phyloP scores from a whole-genome alignment of 306 rosid genomes.

The Cicer chorassanicum region DNA sequence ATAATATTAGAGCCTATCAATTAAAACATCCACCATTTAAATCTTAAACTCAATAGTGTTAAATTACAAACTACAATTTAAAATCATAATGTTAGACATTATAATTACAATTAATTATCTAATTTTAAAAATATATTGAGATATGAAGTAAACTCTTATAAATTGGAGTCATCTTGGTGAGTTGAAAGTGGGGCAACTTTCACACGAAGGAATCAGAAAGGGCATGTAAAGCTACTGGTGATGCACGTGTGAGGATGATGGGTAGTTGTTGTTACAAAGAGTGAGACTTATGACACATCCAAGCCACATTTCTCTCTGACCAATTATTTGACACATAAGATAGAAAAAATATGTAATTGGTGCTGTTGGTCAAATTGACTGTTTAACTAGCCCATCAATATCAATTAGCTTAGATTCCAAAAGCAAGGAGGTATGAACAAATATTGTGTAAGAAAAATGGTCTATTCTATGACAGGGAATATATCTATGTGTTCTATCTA shows the following conservation, averaged over 20 bases:
- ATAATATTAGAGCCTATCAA: no score
- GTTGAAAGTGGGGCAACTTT: conserved; percentile 35
- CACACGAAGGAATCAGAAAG: conserved; percentile 39
- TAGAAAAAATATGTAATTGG: conserved; percentile 6
- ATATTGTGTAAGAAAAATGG: conserved; percentile 40
- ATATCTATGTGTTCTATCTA: conserved; percentile 31
- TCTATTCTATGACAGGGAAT: conserved; percentile 37
- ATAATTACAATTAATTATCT: not conserved
- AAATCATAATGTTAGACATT: no score
- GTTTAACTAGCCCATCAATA: conserved; percentile 46
- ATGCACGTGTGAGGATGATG: conserved; percentile 52
- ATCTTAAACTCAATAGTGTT: no score
- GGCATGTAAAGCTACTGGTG: conserved; percentile 26
- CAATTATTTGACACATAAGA: conserved; percentile 37
- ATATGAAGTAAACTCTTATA: not conserved
- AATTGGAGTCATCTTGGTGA: not conserved
- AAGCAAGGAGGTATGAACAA: conserved; percentile 63
- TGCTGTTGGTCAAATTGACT: conserved; percentile 43
- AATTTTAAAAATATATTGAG: not conserved
- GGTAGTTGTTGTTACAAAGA: not conserved
- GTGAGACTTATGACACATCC: conserved; percentile 1
- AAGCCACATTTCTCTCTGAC: conserved; percentile 41
- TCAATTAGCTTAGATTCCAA: conserved; percentile 54
- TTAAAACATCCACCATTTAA: no score
- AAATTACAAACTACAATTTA: no score